Base-by-base conservation (phyloP, 1,284 basidiomycete genomes). In the Ganoderma lucidum region DNA sequence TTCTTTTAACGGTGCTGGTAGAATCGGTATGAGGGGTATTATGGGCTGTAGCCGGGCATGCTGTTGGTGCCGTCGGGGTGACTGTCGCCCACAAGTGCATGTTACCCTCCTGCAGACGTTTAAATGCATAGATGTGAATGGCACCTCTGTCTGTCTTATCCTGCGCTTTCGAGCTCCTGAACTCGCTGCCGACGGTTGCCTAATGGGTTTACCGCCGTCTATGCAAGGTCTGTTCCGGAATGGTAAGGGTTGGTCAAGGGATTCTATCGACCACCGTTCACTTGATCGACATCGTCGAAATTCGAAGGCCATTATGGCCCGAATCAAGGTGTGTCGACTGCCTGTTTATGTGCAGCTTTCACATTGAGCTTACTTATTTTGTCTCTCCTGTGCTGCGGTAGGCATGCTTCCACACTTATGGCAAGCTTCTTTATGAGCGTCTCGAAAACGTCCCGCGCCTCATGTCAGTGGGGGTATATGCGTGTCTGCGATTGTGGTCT, bases 111-210 rank as follows among this genome's bases (percentile, higher is more conserved):
- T 56, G 44, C 66, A 6, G 67, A 48, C 63, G 37, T 51, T 68
- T 62, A 53, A 73, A 73, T 73, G 53, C 66, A 71, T 73, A 71
- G 69, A 69, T 56, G 67, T 62, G 67, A 62, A 68, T 62, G 59
- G 42, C 64, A 53, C 48, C 35, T 32, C 19, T 39, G 56, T 14
- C 35, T 39, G 15, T 17, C 17, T 30, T 15, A 10, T 30, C 23
- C 14, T 15, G 17, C 41, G 10, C 5, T 37, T 37, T 37, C 9
- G 37, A 37, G 37, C 37, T 37, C 9, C 37, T 4, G 4, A 9
- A 4, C 37, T 41, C 35, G 35, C 35, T 41, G 10, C 2, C 48
- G 23, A 28, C 48, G 48, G 14, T 51, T 10, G 23, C n/a, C 23
- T 19, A 12, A 12, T 28, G n/a, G 48, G 48, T 23, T 3, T 9